Evolutionary conservation across 495 filamentous ascomycete species (phyloP).

Genomic region (Hypoxylon subgilvum): DNA sequence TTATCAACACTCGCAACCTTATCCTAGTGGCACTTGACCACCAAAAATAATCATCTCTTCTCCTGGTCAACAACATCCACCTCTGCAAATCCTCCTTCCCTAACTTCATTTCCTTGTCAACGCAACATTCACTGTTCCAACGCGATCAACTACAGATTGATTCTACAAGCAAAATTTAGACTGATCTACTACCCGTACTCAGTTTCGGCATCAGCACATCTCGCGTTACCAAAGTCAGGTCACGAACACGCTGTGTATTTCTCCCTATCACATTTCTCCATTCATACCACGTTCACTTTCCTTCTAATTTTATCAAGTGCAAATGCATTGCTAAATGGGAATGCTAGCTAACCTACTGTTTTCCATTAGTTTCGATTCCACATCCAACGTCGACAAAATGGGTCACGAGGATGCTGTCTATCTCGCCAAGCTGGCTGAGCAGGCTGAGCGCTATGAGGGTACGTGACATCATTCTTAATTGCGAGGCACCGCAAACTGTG

Average conservation of each 20-base stretch:
- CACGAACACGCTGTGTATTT: no score
- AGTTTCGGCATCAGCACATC: no score
- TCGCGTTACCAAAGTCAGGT: no score
- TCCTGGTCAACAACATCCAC: no score
- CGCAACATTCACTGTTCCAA: not conserved
- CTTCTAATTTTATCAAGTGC: slow-evolving; percentile 21
- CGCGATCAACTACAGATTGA: not conserved
- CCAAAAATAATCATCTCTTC: not conserved
- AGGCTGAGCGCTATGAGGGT: slow-evolving; percentile 99
- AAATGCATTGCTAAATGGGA: not conserved
- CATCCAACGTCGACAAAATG: slow-evolving; percentile 69
- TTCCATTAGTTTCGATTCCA: slow-evolving; percentile 23
- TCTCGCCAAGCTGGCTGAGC: slow-evolving; percentile 99
- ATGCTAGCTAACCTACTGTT: slow-evolving; percentile 7
- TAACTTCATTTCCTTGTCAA: slow-evolving; percentile 6
- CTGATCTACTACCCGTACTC: no score
- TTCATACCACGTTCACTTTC: slow-evolving; percentile 27
- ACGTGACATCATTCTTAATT: slow-evolving; percentile 49
- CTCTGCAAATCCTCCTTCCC: no score
- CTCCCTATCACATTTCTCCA: slow-evolving; percentile 6
- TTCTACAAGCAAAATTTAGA: no score
- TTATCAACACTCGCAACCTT: slow-evolving; percentile 7
- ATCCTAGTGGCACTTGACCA: not conserved
- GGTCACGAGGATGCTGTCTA: slow-evolving; percentile 99
- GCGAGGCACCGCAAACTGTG: slow-evolving; percentile 3